A percentile compares a stretch with the other conserved stretches of the same genome.
phyloP scores from a whole-genome alignment of 23 red algal genomes.

The Gracilaria vermiculophylla region DNA sequence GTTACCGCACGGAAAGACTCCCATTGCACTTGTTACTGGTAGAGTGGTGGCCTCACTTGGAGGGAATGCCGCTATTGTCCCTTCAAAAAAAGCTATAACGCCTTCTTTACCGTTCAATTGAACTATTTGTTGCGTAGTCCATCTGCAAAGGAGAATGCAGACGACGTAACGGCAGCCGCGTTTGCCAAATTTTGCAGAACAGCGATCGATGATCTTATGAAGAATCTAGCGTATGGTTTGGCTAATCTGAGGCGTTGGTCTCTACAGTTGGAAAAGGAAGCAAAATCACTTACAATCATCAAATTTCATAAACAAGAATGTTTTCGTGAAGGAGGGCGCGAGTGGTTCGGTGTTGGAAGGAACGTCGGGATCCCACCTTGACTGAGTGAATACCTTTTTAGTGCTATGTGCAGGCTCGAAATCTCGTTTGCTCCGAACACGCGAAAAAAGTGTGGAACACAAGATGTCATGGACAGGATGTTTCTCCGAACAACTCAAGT shows the following conservation, averaged over 20 bases:
- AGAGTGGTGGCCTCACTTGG: not conserved
- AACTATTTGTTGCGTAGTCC: too few relatives aligned
- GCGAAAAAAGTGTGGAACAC: not conserved
- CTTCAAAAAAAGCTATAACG: not conserved
- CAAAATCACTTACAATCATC: too few relatives aligned
- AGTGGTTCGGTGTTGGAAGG: too few relatives aligned
- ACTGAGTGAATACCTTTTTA: not conserved
- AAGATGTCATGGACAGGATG: not conserved
- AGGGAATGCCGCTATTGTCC: not conserved
- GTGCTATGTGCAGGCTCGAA: slow-evolving; percentile 1
- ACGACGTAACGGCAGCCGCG: too few relatives aligned
- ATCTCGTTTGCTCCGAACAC: not conserved
- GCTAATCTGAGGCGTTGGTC: too few relatives aligned
- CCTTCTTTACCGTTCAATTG: not conserved
- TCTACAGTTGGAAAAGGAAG: too few relatives aligned
- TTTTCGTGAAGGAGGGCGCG: not conserved
- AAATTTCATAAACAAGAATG: not conserved
- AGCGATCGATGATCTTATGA: too few relatives aligned
- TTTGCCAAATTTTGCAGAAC: too few relatives aligned
- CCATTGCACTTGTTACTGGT: slow-evolving; percentile 10
- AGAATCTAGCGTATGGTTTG: too few relatives aligned
- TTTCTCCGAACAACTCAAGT: not conserved
- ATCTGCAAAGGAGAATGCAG: too few relatives aligned
- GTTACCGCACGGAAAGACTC: not conserved
- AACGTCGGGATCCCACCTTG: too few relatives aligned